A percentile compares a stretch with the other conserved stretches of the same genome.
These are phyloP conservation scores for Fremontodendron californicum DNA, from an alignment of 345 rosid species.

Conservation along the genomic window DNA sequence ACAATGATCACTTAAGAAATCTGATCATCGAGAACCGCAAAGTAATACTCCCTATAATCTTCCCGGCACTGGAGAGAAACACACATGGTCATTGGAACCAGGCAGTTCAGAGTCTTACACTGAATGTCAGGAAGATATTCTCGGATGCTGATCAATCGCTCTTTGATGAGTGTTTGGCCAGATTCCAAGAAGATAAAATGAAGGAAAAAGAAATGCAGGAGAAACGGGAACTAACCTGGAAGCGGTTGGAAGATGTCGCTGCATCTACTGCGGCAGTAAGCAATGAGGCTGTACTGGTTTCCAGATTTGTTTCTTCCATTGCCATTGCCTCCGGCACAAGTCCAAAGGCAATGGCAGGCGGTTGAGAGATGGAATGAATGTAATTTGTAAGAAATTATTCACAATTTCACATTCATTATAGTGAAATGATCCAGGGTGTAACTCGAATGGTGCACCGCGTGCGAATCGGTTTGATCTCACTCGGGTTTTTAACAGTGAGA, in stretches of 20 bases:
- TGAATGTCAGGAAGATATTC: constrained; percentile 53
- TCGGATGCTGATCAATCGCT: constrained; percentile 51
- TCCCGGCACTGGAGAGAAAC: too few relatives aligned
- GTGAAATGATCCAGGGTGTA: constrained; percentile 1
- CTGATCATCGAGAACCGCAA: constrained; percentile 39
- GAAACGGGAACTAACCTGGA: constrained; percentile 57
- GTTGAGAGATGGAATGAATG: constrained; percentile 28
- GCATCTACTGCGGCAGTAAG: constrained; percentile 51
- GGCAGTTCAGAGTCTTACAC: too few relatives aligned
- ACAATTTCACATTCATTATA: not conserved
- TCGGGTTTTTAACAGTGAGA: not conserved
- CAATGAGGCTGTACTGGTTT: constrained; percentile 52
- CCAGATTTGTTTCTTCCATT: constrained; percentile 43
- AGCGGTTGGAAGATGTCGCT: constrained; percentile 59
- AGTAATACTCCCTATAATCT: constrained; percentile 52
- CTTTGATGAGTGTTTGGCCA: constrained; percentile 63
- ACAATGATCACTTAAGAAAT: constrained; percentile 58
- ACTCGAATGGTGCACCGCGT: constrained; percentile 10
- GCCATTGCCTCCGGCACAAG: constrained; percentile 38
- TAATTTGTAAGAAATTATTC: constrained; percentile 4
- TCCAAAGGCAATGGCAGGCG: constrained; percentile 31
- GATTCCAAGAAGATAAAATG: constrained; percentile 50
- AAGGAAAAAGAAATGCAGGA: constrained; percentile 38
- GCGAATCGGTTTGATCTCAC: constrained; percentile 9
- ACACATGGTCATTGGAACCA: too few relatives aligned